Base-by-base conservation (phyloP, 2,329 filamentous ascomycete species). In the Penicillium paneum region DNA sequence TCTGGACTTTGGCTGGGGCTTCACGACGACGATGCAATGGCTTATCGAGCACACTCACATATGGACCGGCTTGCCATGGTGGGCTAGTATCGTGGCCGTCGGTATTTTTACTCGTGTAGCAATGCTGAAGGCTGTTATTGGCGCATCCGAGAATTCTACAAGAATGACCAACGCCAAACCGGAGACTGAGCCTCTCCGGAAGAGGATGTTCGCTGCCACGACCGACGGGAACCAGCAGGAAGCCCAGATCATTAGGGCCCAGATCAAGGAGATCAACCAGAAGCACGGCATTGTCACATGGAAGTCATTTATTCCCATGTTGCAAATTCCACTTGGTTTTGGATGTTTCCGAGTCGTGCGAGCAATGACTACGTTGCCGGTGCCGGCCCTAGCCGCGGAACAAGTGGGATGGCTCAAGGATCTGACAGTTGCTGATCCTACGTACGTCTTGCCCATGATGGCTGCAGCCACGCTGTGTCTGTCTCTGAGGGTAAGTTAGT, bases 1-100 rank as follows among this genome's bases (percentile, higher is more conserved):
- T 3, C 78, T 99, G 21, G 90, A 97, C 65, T 97, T 88, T 67
- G 91, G 93, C 68, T 92, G 79, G 78, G 93, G 93, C 15, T 84
- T 89, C 5, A 90, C 91, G 0, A 76, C 86, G 4, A 62, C 84
- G 15, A 85, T 94, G 72, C 81, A 97, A 75, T 92, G 82, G 80
- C 21, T 83, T 3, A 76, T 97, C 11, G 94, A 99, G 78, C 85
- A 93, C 69, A 70, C 95, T 38, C 91, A 99, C 74, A 79, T 97
- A 57, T 87, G 81, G 64, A 76, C 69, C 7, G 90, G 88, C 34
- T 74, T 90, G 52, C 90, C 91, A 12, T 97, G 94, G 94, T 91
- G 89, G 80, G 85, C 78, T 1, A 84, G 89, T 56, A 88, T 97
- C 64, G 73, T 87, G 41, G 72, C 80, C 5, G 82, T 87, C 0